Conservation (phyloP, 305 asterid species). For the Plantago rigida region DNA sequence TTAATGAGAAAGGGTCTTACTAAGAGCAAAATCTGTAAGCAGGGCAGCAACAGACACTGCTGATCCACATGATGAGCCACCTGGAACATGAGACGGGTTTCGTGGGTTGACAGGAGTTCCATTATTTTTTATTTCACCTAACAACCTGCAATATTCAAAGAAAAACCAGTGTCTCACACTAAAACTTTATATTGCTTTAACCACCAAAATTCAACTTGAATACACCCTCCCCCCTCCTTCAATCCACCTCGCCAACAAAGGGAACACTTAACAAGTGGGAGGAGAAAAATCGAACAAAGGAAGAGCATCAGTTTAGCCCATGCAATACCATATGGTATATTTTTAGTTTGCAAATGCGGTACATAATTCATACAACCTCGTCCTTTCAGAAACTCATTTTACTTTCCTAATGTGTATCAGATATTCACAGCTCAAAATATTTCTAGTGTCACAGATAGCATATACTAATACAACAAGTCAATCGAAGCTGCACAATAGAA, state of each 20-base stretch:
- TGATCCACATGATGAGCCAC: constrained; percentile 91
- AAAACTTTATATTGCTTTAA: neutral
- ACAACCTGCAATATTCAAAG: constrained; percentile 49
- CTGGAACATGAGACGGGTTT: constrained; percentile 64
- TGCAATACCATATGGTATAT: too few relatives aligned
- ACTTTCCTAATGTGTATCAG: too few relatives aligned
- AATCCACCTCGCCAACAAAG: too few relatives aligned
- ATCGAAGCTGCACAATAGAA: neutral
- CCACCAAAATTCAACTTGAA: neutral
- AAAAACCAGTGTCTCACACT: constrained; percentile 23
- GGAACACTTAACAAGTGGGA: neutral
- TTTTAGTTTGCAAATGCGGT: too few relatives aligned
- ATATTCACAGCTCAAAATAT: too few relatives aligned
- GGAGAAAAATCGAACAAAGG: neutral
- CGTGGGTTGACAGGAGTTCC: constrained; percentile 82
- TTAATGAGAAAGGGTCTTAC: constrained; percentile 35
- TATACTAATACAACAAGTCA: neutral
- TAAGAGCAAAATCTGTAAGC: constrained; percentile 76
- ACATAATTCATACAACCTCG: too few relatives aligned
- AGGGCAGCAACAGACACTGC: constrained; percentile 88
- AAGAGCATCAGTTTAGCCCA: too few relatives aligned
- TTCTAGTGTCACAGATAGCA: neutral
- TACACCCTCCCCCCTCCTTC: constrained; percentile 2
- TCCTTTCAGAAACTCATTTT: too few relatives aligned
- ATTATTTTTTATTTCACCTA: constrained; percentile 60